These are phyloP conservation scores for Austroboletus eburneus DNA, from an alignment of 768 basidiomycete species.

Conservation along the genomic window DNA sequence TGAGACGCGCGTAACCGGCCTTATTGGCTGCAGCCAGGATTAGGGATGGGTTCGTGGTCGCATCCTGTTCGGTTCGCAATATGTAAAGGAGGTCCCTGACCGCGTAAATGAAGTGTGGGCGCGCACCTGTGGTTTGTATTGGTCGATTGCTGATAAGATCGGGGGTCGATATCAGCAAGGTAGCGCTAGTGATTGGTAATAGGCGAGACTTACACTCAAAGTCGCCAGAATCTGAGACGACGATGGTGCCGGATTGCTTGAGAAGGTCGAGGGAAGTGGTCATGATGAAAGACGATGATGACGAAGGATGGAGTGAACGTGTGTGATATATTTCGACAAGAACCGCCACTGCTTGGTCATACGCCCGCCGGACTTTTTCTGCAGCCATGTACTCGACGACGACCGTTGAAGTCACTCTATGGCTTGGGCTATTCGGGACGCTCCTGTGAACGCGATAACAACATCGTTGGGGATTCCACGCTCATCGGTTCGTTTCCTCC, in stretches of 20 bases:
- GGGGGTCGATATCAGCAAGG: slow-evolving; percentile 18
- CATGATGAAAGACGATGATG: slow-evolving; percentile 47
- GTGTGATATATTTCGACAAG: slow-evolving; percentile 15
- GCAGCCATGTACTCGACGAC: too few relatives aligned
- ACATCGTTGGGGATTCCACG: too few relatives aligned
- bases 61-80: slow-evolving; percentile 56
- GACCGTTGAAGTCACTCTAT: too few relatives aligned
- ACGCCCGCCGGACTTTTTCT: slow-evolving; percentile 6
- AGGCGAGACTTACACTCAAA: slow-evolving; percentile 62
- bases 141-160: slow-evolving; percentile 73
- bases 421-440: too few relatives aligned
- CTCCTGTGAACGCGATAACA: slow-evolving; percentile 9
- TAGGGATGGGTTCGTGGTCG: slow-evolving; percentile 95
- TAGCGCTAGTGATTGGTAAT: slow-evolving; percentile 12
- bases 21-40: slow-evolving; percentile 94
- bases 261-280: slow-evolving; percentile 77
- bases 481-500: too few relatives aligned
- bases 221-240: slow-evolving; percentile 97
- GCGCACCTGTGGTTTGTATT: slow-evolving; percentile 87
- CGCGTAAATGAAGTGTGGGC: slow-evolving; percentile 16
- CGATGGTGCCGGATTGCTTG: slow-evolving; percentile 90
- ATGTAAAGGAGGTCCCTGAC: slow-evolving; percentile 1
- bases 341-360: slow-evolving; percentile 22
- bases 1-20: slow-evolving; percentile 75
- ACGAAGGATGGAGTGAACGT: neutral